A percentile compares a stretch with the other conserved stretches of the same genome.
phyloP scores from a whole-genome alignment of 2,329 filamentous ascomycete genomes.

The Pestalotiopsis sp. region DNA sequence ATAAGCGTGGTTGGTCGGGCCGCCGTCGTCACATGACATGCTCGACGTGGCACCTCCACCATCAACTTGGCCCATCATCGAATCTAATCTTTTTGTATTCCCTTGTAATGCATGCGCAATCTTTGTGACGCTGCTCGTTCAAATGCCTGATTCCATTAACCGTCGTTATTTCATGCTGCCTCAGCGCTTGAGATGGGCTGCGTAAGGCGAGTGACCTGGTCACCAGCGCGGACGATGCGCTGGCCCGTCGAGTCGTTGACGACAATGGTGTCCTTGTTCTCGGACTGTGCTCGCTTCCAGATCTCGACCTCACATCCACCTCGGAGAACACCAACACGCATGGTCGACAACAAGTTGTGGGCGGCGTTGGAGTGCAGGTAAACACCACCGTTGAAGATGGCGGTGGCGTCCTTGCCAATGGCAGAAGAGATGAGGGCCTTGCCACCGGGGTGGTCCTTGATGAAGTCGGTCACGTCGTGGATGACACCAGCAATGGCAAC shows the following conservation, averaged over 20 bases:
- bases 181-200: slow-evolving; percentile 73
- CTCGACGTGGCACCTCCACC: not conserved
- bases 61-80: not conserved
- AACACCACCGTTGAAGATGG: slow-evolving; percentile 71
- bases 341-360: slow-evolving; percentile 68
- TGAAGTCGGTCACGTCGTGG: slow-evolving; percentile 67
- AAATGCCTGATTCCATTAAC: not conserved
- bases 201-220: slow-evolving; percentile 74
- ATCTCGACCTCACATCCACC: slow-evolving; percentile 71
- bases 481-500: slow-evolving; percentile 66
- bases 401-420: slow-evolving; percentile 68
- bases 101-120: not conserved
- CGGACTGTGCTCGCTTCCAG: slow-evolving; percentile 69
- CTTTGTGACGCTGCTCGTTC: not conserved
- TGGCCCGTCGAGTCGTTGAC: slow-evolving; percentile 71
- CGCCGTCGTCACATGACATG: not conserved
- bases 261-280: slow-evolving; percentile 68
- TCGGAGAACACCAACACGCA: slow-evolving; percentile 68
- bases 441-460: slow-evolving; percentile 70
- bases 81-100: not conserved
- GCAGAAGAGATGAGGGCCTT: slow-evolving; percentile 67
- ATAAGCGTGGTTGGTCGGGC: not conserved
- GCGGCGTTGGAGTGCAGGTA: slow-evolving; percentile 71
- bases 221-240: slow-evolving; percentile 73
- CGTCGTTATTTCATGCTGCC: slow-evolving; percentile 55